phyloP scores from a whole-genome alignment of 1,284 basidiomycete species.

The Malassezia yamatoensis region DNA sequence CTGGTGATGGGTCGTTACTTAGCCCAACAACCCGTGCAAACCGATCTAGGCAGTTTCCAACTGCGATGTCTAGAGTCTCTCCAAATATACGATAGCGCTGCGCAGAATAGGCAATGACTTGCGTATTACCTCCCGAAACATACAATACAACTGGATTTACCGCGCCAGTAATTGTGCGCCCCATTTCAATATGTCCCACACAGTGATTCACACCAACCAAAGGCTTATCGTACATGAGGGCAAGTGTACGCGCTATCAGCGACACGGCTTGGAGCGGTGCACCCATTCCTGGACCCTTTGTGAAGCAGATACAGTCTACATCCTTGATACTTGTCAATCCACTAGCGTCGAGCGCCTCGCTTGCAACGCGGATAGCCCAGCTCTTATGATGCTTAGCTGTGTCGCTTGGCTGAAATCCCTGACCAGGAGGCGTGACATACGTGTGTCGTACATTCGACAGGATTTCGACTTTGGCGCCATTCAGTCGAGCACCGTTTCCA shows the following conservation, averaged over 20 bases:
- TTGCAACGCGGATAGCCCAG: slow-evolving; percentile 76
- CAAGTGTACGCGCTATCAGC: slow-evolving; percentile 82
- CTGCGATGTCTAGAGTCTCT: slow-evolving; percentile 95
- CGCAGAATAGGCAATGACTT: slow-evolving; percentile 90
- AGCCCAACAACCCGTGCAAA: slow-evolving; percentile 93
- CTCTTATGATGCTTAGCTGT: slow-evolving; percentile 91
- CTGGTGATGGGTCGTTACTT: slow-evolving; percentile 89
- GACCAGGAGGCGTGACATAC: slow-evolving; percentile 93
- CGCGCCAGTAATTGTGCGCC: slow-evolving; percentile 84
- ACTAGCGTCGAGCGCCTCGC: slow-evolving; percentile 66
- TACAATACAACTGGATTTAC: slow-evolving; percentile 94
- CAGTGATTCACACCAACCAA: slow-evolving; percentile 97
- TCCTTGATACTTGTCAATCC: slow-evolving; percentile 60
- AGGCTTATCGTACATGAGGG: slow-evolving; percentile 77
- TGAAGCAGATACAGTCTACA: slow-evolving; percentile 90
- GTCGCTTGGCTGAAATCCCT: slow-evolving; percentile 89
- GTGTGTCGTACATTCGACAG: slow-evolving; percentile 70
- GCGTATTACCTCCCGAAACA: slow-evolving; percentile 96
- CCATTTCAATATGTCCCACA: slow-evolving; percentile 97
- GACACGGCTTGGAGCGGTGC: slow-evolving; percentile 90
- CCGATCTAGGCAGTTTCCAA: slow-evolving; percentile 94
- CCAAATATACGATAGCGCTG: slow-evolving; percentile 98
- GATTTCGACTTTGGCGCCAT: slow-evolving; percentile 42
- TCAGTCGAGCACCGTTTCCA: slow-evolving; percentile 58
- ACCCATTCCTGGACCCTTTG: slow-evolving; percentile 99